Evolutionary conservation across 1,139 yeast genomes (phyloP), one percentile per base, ranked within the genome.

Genomic region (Citeromyces siamensis): DNA sequence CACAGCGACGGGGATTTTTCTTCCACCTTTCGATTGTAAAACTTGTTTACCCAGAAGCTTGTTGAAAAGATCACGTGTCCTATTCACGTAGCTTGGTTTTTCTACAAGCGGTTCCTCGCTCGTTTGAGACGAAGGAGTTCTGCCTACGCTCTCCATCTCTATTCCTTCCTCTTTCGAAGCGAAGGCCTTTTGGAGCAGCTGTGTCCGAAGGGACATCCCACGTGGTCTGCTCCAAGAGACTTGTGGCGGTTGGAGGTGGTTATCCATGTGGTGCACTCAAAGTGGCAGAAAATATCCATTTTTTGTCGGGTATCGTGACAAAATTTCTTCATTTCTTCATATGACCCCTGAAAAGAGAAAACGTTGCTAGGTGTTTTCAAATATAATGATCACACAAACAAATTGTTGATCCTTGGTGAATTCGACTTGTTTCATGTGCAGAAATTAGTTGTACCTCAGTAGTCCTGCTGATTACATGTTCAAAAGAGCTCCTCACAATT

Each of bases 151-250:
- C 19, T 45, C 46, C 35, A 59, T 41, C 40, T 60, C 63, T 13
- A 60, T 57, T 33, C 48, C 53, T 20, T 41, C 43, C 35, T 23
- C 32, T 26, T 22, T 23, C n/a, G 21, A 37, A 33, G 14, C 39
- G 31, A 26, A 26, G 16, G 31, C 31, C 45, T 71, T 76, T 53
- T 71, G 76, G 58, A 82, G 73, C 43, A 82, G 63, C 56, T 81
- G 93, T 0, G 86, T 69, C 46, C 94, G 65, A 38, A 83, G 58
- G 3, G 90, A 79, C 42, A 78, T 73, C 0, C 93, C 88, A 50
- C 94, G 61, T 44, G 31, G 31, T 26, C 31, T 6, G 17, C 16
- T 26, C 31, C 31, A 26, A 6, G 31, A 26, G 5, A 17, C 6
- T 14, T 14, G 16, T 4, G 31, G 31, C 6, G 31, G 31, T 10